Percentiles rank a stretch among this genome's conserved stretches.
phyloP scores from a whole-genome alignment of 768 basidiomycete species.

The Leucocoprinus sp. region DNA sequence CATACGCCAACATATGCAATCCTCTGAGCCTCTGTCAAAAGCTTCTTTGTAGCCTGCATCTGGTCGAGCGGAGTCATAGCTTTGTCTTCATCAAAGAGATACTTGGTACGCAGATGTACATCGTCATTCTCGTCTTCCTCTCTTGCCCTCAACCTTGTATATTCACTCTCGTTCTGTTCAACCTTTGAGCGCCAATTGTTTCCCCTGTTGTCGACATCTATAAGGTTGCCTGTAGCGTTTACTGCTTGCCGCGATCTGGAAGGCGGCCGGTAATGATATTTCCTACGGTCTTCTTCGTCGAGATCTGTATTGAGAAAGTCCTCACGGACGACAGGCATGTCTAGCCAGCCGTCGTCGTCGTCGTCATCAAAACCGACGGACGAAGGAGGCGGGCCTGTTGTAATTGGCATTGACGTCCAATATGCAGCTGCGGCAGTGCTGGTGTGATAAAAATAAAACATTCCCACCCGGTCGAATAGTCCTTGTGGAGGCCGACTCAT shows the following conservation, averaged over 20 bases:
- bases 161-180: slow-evolving; percentile 80
- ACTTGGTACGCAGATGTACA: slow-evolving; percentile 90
- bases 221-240: slow-evolving; percentile 59
- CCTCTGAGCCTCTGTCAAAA: slow-evolving; percentile 92
- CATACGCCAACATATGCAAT: slow-evolving; percentile 98
- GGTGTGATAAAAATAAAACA: too few species aligned
- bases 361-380: slow-evolving; percentile 41
- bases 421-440: slow-evolving; percentile 2
- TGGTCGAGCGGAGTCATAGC: slow-evolving; percentile 98
- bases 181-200: slow-evolving; percentile 82
- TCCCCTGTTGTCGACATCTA: slow-evolving; percentile 76
- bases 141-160: slow-evolving; percentile 79
- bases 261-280: slow-evolving; percentile 62
- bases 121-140: slow-evolving; percentile 93
- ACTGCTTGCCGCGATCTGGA: slow-evolving; percentile 29
- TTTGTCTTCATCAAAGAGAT: slow-evolving; percentile 95
- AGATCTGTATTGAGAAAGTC: slow-evolving; percentile 60
- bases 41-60: slow-evolving; percentile 97
- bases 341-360: slow-evolving; percentile 87
- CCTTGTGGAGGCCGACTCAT: too few species aligned
- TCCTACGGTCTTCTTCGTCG: slow-evolving; percentile 81
- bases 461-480: slow-evolving; percentile 8
- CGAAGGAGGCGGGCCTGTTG: slow-evolving; percentile 23
- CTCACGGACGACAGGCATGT: slow-evolving; percentile 83
- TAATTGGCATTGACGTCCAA: slow-evolving; percentile 15